phyloP scores from a whole-genome alignment of 1,284 basidiomycete genomes.

The Schizopora paradoxa region DNA sequence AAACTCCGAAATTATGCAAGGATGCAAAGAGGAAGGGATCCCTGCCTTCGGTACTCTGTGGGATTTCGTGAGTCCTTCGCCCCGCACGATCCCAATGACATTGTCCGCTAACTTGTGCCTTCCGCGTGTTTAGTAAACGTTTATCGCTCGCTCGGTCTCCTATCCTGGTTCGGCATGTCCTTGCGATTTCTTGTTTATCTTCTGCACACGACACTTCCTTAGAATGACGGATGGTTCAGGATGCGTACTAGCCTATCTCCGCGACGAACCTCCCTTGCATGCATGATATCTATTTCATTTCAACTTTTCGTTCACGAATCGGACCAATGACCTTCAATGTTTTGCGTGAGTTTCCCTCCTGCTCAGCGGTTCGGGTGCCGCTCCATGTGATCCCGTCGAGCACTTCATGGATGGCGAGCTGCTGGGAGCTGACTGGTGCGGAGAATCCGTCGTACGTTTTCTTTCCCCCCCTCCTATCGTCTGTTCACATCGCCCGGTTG shows the following conservation, averaged over 20 bases:
- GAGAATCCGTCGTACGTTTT: background rate
- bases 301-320: background rate
- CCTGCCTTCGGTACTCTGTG: slow-evolving; percentile 68
- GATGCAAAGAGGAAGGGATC: slow-evolving; percentile 70
- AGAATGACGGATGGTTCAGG: slow-evolving; percentile 9
- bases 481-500: too few relatives aligned
- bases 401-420: background rate
- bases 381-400: background rate
- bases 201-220: slow-evolving; percentile 4
- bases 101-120: background rate
- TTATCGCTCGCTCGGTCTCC: background rate
- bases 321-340: background rate
- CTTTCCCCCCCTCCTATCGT: too few relatives aligned
- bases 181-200: slow-evolving; percentile 2
- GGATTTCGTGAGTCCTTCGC: slow-evolving; percentile 53
- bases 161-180: too few relatives aligned
- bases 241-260: slow-evolving; percentile 6
- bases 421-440: background rate
- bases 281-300: slow-evolving; percentile 16
- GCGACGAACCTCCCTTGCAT: slow-evolving; percentile 6
- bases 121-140: background rate
- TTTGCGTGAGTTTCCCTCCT: background rate
- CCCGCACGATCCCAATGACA: background rate
- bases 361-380: background rate
- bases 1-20: slow-evolving; percentile 69